phyloP scores from a whole-genome alignment of 2,329 filamentous ascomycete genomes.

The Phaeosphaeriaceae sp. region DNA sequence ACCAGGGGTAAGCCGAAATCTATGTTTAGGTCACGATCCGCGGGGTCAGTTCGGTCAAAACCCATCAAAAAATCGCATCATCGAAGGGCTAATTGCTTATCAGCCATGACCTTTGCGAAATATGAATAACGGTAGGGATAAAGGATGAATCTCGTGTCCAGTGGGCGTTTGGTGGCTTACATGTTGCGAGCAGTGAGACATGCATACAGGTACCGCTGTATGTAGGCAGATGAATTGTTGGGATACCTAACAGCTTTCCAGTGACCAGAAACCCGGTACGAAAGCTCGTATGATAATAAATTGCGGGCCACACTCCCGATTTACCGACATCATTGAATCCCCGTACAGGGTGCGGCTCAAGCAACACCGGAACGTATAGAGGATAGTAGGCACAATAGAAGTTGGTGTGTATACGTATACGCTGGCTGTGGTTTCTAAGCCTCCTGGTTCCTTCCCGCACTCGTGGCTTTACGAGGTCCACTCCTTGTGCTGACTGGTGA shows the following conservation, averaged over 20 bases:
- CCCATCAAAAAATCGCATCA: background rate
- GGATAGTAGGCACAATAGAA: constrained; percentile 8
- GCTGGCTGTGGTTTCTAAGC: background rate
- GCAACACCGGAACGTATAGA: constrained; percentile 18
- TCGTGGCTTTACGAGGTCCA: background rate
- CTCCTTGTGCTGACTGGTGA: background rate
- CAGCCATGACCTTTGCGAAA: background rate
- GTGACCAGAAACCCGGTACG: constrained; percentile 13
- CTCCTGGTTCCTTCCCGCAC: constrained; percentile 1
- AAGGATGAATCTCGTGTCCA: constrained; percentile 4
- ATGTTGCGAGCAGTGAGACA: background rate
- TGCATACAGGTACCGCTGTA: background rate
- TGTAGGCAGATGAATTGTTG: background rate
- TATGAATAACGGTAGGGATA: background rate
- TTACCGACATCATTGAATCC: constrained; percentile 9
- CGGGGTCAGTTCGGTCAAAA: background rate
- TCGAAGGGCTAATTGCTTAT: background rate
- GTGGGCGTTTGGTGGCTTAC: background rate
- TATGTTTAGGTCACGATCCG: background rate
- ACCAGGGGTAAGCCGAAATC: constrained; percentile 6
- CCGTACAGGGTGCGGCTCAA: constrained; percentile 14
- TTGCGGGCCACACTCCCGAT: constrained; percentile 17
- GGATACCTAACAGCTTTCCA: background rate
- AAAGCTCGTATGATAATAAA: constrained; percentile 9
- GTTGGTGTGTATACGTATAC: constrained; percentile 3